Evolutionary conservation across 441 rosid species (phyloP).

Genomic region (Croton setiger): DNA sequence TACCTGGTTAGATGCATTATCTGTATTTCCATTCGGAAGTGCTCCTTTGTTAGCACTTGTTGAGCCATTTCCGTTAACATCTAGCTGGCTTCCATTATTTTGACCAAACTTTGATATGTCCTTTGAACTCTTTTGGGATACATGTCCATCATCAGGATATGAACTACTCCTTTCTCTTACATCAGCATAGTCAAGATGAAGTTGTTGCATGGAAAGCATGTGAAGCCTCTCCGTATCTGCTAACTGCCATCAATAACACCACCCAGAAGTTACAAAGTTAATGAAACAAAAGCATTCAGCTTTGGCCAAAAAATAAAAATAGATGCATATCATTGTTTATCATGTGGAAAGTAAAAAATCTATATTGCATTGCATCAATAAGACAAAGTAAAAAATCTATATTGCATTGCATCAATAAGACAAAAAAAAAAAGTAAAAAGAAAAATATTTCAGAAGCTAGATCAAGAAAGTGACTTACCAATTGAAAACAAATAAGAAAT

Average conservation of each 20-base stretch:
- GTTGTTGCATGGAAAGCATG: constrained; percentile 80
- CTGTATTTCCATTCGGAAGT: constrained; percentile 50
- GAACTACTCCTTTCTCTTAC: constrained; percentile 65
- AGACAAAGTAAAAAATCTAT: not conserved
- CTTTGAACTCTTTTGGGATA: constrained; percentile 46
- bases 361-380: not conserved
- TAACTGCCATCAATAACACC: constrained; percentile 48
- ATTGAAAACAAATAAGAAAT: not conserved
- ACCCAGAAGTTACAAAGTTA: constrained; percentile 20
- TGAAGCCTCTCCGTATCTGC: constrained; percentile 91
- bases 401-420: not conserved
- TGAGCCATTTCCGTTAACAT: constrained; percentile 44
- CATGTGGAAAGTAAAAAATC: not conserved
- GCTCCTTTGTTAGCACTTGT: constrained; percentile 32
- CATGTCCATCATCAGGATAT: constrained; percentile 47
- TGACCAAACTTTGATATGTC: constrained; percentile 56
- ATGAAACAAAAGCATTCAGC: constrained; percentile 1
- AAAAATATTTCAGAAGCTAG: not conserved
- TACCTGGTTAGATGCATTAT: constrained; percentile 59
- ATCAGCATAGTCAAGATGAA: constrained; percentile 78
- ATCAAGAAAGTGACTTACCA: not conserved
- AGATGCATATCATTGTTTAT: not conserved
- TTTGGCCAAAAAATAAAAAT: not conserved
- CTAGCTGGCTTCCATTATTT: constrained; percentile 50
- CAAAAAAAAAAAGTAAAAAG: not conserved